Base-by-base conservation (phyloP, 1,139 yeast genomes). In the Saccharomyces hybrid region DNA sequence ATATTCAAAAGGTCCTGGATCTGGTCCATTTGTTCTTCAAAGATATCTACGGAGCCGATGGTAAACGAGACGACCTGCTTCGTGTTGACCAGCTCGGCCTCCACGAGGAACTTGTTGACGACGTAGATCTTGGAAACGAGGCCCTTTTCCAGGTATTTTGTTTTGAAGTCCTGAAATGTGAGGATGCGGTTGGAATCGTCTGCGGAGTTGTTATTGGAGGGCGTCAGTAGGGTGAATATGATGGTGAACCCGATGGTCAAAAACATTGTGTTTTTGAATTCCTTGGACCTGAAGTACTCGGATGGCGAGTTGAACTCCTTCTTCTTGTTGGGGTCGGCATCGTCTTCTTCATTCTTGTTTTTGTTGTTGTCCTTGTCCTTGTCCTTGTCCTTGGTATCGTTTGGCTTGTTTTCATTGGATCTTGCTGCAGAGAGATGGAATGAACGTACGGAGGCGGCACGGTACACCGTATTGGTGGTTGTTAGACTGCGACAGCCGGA, bases 1-100 rank as follows among this genome's bases (percentile, higher is more conserved):
- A 88, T 81, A 6, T 80, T 78, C 57, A 86, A 79, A 55, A 81
- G 81, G 54, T 83, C 82, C 71, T 90, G 97, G 32, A 87, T 83
- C 52, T 79, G 81, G 57, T 84, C 88, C 68, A 95, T 76, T 61
- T 85, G 86, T 56, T 85, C 83, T 73, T 95, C 99, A 71, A 95
- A 93, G n/a, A 84, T 76, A 63, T 90, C 97, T 26, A 91, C 83
- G 0, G 96, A 88, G 4, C 99, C 99, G 65, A 95, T 89, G 48
- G 88, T 83, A 73, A 95, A 95, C 19, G 76, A 76, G 31, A 81
- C 75, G 27, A 62, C 53, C 42, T 65, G 61, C 41, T 64, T 60
- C 50, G 61, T 38, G 21, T 38, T 38, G 50, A 84, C 77, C 57
- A 87, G 73, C 64, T 84, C 86, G 0, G 91, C 95, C 62, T 87